phyloP scores from a whole-genome alignment of 1,139 yeast genomes.

The Scheffersomyces illinoinensis region DNA sequence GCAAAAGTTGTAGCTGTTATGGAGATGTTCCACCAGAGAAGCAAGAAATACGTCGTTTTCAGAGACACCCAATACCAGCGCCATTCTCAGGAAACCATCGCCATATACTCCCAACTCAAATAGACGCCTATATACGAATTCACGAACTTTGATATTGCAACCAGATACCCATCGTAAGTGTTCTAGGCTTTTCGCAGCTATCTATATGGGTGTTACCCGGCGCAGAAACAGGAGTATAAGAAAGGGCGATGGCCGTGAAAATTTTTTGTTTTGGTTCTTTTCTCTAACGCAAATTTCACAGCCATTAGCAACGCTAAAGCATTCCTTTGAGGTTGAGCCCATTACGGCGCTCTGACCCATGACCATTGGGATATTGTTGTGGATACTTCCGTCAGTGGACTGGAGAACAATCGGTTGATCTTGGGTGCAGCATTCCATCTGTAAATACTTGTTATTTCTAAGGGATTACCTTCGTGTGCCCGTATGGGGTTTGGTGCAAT shows the following conservation, averaged over 20 bases:
- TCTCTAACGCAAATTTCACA: conserved; percentile 67
- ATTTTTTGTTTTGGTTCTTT: conserved; percentile 15
- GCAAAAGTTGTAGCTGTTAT: conserved; percentile 9
- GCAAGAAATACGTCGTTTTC: not conserved
- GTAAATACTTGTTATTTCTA: conserved; percentile 51
- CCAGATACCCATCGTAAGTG: not conserved
- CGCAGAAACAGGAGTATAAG: not conserved
- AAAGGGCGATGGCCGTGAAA: conserved; percentile 8
- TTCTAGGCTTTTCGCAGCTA: not conserved
- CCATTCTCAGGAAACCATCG: not conserved
- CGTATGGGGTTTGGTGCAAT: conserved; percentile 81
- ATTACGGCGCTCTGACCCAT: conserved; percentile 74
- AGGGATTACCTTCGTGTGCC: conserved; percentile 84
- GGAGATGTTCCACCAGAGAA: conserved; percentile 2
- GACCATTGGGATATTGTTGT: conserved; percentile 66
- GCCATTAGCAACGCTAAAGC: conserved; percentile 66
- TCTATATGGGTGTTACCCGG: conserved; percentile 11
- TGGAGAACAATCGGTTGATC: conserved; percentile 69
- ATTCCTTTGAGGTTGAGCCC: conserved; percentile 78
- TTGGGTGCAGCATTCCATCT: conserved; percentile 82
- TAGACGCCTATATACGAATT: not conserved
- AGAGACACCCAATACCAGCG: not conserved
- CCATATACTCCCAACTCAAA: not conserved
- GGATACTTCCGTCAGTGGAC: conserved; percentile 46
- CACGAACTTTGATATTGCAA: not conserved